Evolutionary conservation across 139 green algal species (phyloP).

Genomic region (Ulvella scutata): DNA sequence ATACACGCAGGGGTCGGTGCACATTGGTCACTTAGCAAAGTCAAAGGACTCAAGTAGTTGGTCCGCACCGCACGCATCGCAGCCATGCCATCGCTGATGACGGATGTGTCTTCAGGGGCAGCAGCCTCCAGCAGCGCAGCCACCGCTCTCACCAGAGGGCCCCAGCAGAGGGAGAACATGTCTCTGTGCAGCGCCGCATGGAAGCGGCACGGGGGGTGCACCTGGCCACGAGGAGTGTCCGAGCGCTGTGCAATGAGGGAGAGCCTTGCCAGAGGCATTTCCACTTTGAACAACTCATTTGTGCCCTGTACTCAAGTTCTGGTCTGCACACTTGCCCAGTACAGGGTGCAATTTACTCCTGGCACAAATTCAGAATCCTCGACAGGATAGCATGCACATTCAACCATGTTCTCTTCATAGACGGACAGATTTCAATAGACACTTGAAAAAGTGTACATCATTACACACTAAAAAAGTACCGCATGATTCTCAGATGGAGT

Average conservation of each 20-base stretch:
- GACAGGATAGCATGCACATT: too few species aligned
- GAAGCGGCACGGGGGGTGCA: background rate
- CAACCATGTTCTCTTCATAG: too few species aligned
- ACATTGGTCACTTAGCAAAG: too few species aligned
- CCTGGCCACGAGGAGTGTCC: background rate
- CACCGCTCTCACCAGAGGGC: background rate
- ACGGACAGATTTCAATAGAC: too few species aligned
- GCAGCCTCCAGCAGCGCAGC: background rate
- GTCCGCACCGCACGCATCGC: background rate
- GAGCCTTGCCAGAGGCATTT: background rate
- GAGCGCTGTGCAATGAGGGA: background rate
- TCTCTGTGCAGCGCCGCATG: background rate
- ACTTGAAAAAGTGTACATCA: too few species aligned
- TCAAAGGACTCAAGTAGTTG: background rate
- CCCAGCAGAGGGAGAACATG: conserved; percentile 3
- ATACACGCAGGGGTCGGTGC: too few species aligned
- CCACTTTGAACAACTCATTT: background rate
- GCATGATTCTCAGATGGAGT: too few species aligned
- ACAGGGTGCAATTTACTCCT: too few species aligned
- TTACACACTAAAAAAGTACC: too few species aligned
- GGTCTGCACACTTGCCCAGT: too few species aligned
- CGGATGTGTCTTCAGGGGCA: background rate
- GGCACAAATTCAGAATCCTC: too few species aligned
- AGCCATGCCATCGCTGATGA: background rate
- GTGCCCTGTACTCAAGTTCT: background rate